phyloP scores from a whole-genome alignment of 1,139 yeast genomes.

The Debaryomycetaceae sp. region DNA sequence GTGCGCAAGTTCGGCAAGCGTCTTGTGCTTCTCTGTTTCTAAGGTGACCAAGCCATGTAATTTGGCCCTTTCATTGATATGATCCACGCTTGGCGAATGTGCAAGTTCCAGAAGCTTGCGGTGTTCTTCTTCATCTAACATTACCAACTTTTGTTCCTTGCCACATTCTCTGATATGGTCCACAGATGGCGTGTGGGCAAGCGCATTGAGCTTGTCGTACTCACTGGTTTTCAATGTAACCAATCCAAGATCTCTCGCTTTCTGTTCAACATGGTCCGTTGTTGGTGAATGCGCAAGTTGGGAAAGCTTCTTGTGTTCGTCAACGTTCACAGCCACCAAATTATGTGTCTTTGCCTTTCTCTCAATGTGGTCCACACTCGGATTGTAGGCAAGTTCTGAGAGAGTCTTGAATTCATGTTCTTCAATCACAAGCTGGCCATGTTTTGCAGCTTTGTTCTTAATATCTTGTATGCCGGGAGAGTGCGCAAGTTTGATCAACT shows the following conservation, averaged over 20 bases:
- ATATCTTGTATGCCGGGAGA: conserved; percentile 24
- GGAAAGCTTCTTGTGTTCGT: conserved; percentile 20
- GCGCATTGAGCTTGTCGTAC: conserved; percentile 11
- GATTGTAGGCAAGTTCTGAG: conserved; percentile 9
- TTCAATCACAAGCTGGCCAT: conserved; percentile 14
- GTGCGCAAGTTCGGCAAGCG: conserved; percentile 9
- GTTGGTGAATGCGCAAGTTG: conserved; percentile 18
- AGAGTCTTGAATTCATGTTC: conserved; percentile 15
- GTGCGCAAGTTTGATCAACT: conserved; percentile 21
- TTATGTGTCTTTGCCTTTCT: conserved; percentile 30
- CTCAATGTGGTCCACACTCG: conserved; percentile 25
- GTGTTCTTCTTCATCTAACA: conserved; percentile 2
- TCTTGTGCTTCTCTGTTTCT: conserved; percentile 17
- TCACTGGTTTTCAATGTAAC: conserved; percentile 17
- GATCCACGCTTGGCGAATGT: conserved; percentile 18
- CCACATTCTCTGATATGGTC: conserved; percentile 13
- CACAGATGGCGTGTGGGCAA: conserved; percentile 14
- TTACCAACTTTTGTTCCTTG: conserved; percentile 9
- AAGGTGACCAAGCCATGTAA: conserved; percentile 13
- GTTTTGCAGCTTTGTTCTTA: conserved; percentile 22
- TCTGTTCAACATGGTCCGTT: conserved; percentile 18
- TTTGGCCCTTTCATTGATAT: conserved; percentile 9
- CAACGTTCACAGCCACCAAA: conserved; percentile 28
- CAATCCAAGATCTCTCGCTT: conserved; percentile 18
- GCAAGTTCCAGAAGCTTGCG: conserved; percentile 10